Evolutionary conservation across 2,329 filamentous ascomycete genomes (phyloP).

Genomic region (Xylaria arbuscula): DNA sequence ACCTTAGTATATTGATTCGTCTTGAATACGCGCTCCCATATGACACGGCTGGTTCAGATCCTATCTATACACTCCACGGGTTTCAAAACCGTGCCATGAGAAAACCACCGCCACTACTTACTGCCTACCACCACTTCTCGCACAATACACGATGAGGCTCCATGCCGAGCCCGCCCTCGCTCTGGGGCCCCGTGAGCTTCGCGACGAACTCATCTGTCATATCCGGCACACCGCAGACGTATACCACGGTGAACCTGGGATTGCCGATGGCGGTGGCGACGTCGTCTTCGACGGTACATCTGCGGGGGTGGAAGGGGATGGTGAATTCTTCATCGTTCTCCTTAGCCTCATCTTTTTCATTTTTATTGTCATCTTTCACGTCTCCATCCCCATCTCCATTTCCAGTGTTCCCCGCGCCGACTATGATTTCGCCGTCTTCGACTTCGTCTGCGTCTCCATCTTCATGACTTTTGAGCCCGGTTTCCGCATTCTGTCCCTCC

Average conservation of each 20-base stretch:
- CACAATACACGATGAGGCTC: conserved; percentile 61
- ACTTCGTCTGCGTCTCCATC: background rate
- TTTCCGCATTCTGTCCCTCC: too few species aligned
- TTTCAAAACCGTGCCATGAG: too few species aligned
- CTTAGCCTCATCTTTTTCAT: conserved; percentile 13
- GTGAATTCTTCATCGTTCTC: conserved; percentile 27
- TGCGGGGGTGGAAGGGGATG: conserved; percentile 51
- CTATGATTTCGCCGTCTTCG: background rate
- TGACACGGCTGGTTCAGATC: too few species aligned
- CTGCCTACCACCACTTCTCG: conserved; percentile 77
- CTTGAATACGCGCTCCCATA: background rate
- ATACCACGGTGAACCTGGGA: conserved; percentile 62
- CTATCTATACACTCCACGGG: too few species aligned
- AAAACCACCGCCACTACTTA: too few species aligned
- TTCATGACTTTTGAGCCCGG: too few species aligned
- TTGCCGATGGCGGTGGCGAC: conserved; percentile 55
- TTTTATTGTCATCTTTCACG: background rate
- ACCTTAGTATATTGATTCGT: background rate
- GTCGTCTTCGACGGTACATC: conserved; percentile 57
- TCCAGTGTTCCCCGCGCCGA: conserved; percentile 10
- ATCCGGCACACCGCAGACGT: conserved; percentile 73
- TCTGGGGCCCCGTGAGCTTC: conserved; percentile 52
- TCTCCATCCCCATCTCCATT: background rate
- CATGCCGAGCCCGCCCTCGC: conserved; percentile 52
- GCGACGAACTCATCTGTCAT: conserved; percentile 77